phyloP scores from a whole-genome alignment of 768 basidiomycete species.

The Tricholoma furcatifolium region DNA sequence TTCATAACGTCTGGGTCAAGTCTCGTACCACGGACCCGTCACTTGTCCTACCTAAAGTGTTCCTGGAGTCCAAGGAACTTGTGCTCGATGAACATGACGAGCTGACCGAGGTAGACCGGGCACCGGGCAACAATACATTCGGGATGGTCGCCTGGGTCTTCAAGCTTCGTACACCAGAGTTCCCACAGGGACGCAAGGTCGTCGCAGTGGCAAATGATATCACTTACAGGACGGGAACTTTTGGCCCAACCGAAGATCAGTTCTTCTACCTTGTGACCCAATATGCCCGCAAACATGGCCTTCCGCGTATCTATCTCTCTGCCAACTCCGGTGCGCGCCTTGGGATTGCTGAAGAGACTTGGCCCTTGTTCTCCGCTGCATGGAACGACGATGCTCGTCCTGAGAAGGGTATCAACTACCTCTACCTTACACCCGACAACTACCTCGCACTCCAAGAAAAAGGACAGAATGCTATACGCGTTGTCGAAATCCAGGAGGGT shows the following conservation, averaged over 20 bases:
- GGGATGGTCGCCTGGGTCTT: conserved; percentile 99
- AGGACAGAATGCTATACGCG: conserved; percentile 73
- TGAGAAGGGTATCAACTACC: conserved; percentile 94
- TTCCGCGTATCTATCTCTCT: conserved; percentile 96
- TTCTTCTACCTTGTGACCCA: conserved; percentile 96
- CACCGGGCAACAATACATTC: conserved; percentile 90
- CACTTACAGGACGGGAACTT: conserved; percentile 97
- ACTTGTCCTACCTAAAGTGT: conserved; percentile 70
- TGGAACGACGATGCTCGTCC: conserved; percentile 83
- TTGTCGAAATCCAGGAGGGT: conserved; percentile 78
- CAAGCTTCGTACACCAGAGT: conserved; percentile 90
- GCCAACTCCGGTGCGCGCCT: conserved; percentile 99
- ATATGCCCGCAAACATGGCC: conserved; percentile 83
- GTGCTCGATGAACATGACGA: conserved; percentile 93
- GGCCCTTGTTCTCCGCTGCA: conserved; percentile 85
- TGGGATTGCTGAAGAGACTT: conserved; percentile 90
- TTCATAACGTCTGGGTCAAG: conserved; percentile 89
- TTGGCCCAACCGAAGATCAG: conserved; percentile 93
- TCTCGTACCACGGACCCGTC: conserved; percentile 63
- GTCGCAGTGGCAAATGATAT: conserved; percentile 98
- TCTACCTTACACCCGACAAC: conserved; percentile 94
- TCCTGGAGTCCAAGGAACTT: conserved; percentile 85
- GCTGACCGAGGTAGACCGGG: conserved; percentile 85
- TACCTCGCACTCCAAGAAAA: conserved; percentile 88
- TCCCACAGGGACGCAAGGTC: conserved; percentile 79